Conservation (phyloP, 345 rosid species). For the Linum lewisii region DNA sequence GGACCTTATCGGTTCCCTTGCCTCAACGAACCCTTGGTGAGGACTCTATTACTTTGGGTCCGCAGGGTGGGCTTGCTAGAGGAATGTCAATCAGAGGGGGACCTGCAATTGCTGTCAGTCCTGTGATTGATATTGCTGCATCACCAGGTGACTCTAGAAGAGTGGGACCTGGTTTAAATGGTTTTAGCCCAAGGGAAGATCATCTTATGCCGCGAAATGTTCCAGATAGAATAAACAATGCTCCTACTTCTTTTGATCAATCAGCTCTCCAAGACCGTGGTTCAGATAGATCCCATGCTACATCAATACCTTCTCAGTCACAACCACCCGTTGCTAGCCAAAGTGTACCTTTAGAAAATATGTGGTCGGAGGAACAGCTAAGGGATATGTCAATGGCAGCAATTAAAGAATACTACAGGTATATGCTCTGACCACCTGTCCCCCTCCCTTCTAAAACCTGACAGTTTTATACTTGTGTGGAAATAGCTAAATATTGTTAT, state of each 20-base stretch:
- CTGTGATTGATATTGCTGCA: constrained; percentile 38
- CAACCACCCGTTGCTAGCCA: constrained; percentile 31
- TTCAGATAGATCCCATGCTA: constrained; percentile 43
- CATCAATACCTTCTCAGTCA: constrained; percentile 35
- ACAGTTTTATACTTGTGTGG: background rate
- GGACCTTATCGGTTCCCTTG: constrained; percentile 61
- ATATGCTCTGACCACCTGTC: background rate
- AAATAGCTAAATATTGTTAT: too few species aligned
- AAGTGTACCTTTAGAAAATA: constrained; percentile 40
- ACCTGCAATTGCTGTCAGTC: constrained; percentile 25
- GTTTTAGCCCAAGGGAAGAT: constrained; percentile 47
- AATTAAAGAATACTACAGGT: constrained; percentile 95
- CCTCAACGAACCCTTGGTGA: constrained; percentile 62
- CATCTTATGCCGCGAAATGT: constrained; percentile 33
- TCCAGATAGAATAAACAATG: constrained; percentile 37
- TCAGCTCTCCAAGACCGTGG: constrained; percentile 40
- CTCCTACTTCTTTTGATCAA: constrained; percentile 38
- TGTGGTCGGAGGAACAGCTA: constrained; percentile 49
- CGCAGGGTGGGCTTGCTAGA: constrained; percentile 96
- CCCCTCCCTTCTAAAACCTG: background rate
- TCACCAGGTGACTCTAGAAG: constrained; percentile 49
- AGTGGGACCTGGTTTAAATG: constrained; percentile 46
- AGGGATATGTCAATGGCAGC: constrained; percentile 55
- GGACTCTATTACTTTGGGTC: constrained; percentile 78
- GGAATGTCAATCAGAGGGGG: constrained; percentile 79